A percentile compares a stretch with the other conserved stretches of the same genome.
These are phyloP conservation scores for Basidioascus undulatus DNA, from an alignment of 768 basidiomycete species.

Conservation along the genomic window DNA sequence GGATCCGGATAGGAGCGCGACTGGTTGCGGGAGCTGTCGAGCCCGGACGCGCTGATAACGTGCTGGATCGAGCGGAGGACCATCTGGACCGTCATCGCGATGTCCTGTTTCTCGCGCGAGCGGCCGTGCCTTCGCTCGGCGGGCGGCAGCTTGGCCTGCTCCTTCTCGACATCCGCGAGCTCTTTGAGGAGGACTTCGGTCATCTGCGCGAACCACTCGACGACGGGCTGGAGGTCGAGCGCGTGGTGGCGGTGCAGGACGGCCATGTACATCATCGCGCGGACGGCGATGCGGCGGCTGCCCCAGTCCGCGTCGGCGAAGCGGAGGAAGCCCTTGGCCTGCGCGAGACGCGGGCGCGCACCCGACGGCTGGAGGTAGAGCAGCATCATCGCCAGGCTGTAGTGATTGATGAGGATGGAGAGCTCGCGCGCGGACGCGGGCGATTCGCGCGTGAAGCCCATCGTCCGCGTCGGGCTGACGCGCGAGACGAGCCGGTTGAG, in stretches of 20 bases:
- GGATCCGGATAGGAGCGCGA: constrained; percentile 48
- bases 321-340: constrained; percentile 38
- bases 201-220: constrained; percentile 43
- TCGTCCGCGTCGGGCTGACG: constrained; percentile 42
- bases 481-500: constrained; percentile 46
- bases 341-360: constrained; percentile 30
- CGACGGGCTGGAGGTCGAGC: constrained; percentile 28
- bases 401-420: constrained; percentile 60
- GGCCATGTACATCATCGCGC: constrained; percentile 46
- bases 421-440: constrained; percentile 32
- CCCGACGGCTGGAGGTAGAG: constrained; percentile 38
- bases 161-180: constrained; percentile 19
- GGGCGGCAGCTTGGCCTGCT: constrained; percentile 2
- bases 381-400: constrained; percentile 43
- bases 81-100: constrained; percentile 24
- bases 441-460: constrained; percentile 33
- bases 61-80: constrained; percentile 33
- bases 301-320: constrained; percentile 40
- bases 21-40: no score
- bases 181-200: constrained; percentile 32
- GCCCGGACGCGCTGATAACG: constrained; percentile 24
- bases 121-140: no score
- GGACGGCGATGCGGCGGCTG: constrained; percentile 45
- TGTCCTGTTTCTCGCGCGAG: no score
- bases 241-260: constrained; percentile 33